Conservation (phyloP, 306 rosid genomes). For the Casuarina equisetifolia region DNA sequence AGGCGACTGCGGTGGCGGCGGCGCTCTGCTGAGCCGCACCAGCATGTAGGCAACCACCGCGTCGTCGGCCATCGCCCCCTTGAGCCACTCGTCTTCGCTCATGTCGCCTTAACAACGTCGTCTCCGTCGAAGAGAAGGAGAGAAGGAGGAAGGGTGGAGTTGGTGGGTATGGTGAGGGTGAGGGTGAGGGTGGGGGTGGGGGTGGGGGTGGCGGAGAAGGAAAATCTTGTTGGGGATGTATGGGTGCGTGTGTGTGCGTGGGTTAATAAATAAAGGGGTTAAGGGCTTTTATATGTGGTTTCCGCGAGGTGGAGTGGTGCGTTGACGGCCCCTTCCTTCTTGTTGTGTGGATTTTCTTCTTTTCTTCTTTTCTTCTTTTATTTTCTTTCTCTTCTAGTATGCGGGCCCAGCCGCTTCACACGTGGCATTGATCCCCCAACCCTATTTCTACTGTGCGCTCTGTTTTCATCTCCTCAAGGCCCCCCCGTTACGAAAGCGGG, state of each 20-base stretch:
- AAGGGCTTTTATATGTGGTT: constrained; percentile 25
- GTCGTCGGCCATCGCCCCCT: constrained; percentile 63
- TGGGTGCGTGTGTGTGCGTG: constrained; percentile 12
- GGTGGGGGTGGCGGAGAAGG: constrained; percentile 17
- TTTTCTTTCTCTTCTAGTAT: not conserved
- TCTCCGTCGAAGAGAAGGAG: not conserved
- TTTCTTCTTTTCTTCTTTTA: not conserved
- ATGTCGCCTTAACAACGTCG: constrained; percentile 25
- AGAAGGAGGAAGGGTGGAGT: not conserved
- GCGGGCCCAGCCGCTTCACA: constrained; percentile 19
- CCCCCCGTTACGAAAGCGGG: constrained; percentile 8
- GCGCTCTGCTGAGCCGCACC: constrained; percentile 36
- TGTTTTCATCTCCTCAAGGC: not conserved
- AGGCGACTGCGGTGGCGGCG: constrained; percentile 18
- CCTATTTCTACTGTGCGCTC: not conserved
- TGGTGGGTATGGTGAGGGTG: constrained; percentile 3
- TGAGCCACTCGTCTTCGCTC: constrained; percentile 68
- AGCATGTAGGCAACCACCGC: constrained; percentile 55
- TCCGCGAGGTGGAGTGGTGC: not conserved
- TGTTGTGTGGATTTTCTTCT: not conserved
- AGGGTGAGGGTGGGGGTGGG: no score
- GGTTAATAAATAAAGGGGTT: not conserved
- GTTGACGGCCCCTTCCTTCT: constrained; percentile 18
- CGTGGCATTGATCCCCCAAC: constrained; percentile 19
- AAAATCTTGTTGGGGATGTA: constrained; percentile 22